Conservation (phyloP, 1,284 basidiomycete species). For the Melampsora americana region DNA sequence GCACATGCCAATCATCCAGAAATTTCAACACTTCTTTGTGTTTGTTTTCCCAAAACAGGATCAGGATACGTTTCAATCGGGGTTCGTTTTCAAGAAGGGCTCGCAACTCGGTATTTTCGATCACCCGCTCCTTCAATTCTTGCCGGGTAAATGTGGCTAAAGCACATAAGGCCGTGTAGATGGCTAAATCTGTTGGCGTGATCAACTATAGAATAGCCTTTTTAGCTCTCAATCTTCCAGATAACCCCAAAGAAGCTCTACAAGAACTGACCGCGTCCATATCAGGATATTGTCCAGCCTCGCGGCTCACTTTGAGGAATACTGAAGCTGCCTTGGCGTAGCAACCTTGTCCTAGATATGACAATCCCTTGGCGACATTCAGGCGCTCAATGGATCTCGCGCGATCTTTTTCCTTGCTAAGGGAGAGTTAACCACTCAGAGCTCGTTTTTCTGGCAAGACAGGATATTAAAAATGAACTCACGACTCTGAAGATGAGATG, state of each 20-base stretch:
- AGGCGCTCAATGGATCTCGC: slow-evolving; percentile 58
- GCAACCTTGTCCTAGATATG: slow-evolving; percentile 65
- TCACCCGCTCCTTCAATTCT: slow-evolving; percentile 65
- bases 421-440: slow-evolving; percentile 55
- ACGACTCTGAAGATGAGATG: slow-evolving; percentile 45
- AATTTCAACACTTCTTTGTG: slow-evolving; percentile 75
- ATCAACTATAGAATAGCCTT: slow-evolving; percentile 60
- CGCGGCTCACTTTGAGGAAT: slow-evolving; percentile 60
- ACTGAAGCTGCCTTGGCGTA: slow-evolving; percentile 72
- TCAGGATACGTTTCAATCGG: slow-evolving; percentile 74
- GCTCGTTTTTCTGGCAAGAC: slow-evolving; percentile 52
- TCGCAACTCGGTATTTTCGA: slow-evolving; percentile 68
- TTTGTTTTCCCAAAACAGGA: slow-evolving; percentile 73
- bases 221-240: background rate
- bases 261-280: slow-evolving; percentile 7
- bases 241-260: background rate
- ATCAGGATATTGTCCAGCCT: slow-evolving; percentile 3
- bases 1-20: slow-evolving; percentile 68
- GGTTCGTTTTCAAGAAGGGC: slow-evolving; percentile 79
- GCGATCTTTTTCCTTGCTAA: slow-evolving; percentile 47
- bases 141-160: slow-evolving; percentile 69
- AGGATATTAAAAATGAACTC: slow-evolving; percentile 48
- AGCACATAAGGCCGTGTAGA: slow-evolving; percentile 75
- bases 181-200: slow-evolving; percentile 71
- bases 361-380: slow-evolving; percentile 70